phyloP scores from a whole-genome alignment of 441 rosid species.

The Eruca vesicaria region DNA sequence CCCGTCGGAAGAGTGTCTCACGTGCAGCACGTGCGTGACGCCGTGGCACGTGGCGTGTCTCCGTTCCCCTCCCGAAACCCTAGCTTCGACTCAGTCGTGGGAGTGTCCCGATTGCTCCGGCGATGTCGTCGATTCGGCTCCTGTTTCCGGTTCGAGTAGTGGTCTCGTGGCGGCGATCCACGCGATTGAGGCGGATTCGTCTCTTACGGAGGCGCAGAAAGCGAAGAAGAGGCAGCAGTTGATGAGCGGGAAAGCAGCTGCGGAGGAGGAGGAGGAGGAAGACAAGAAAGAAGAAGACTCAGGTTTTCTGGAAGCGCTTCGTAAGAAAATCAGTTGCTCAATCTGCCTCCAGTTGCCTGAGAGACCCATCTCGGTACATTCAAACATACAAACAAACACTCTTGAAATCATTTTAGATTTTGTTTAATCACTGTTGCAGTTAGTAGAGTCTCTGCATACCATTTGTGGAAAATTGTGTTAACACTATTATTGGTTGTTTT shows the following conservation, averaged over 20 bases:
- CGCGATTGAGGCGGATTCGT: slow-evolving; percentile 53
- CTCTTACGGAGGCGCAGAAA: slow-evolving; percentile 54
- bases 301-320: slow-evolving; percentile 37
- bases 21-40: slow-evolving; percentile 57
- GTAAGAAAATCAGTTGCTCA: slow-evolving; percentile 43
- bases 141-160: not conserved
- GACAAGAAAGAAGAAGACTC: not conserved
- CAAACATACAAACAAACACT: too few relatives aligned
- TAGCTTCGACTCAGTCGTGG: slow-evolving; percentile 48
- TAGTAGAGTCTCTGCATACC: not conserved
- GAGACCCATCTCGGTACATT: slow-evolving; percentile 62
- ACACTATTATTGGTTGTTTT: too few relatives aligned
- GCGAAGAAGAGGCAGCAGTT: slow-evolving; percentile 59
- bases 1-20: slow-evolving; percentile 44
- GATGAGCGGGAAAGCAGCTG: slow-evolving; percentile 41
- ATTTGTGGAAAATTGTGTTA: not conserved
- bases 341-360: slow-evolving; percentile 61
- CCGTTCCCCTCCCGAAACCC: slow-evolving; percentile 38
- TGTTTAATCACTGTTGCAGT: not conserved
- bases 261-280: not conserved
- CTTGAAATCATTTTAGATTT: not conserved
- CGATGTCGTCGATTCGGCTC: not conserved
- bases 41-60: slow-evolving; percentile 69
- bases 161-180: slow-evolving; percentile 49
- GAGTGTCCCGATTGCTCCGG: slow-evolving; percentile 70